Percentiles rank a stretch among this genome's conserved stretches.
These are phyloP conservation scores for Hortiboletus rubellus DNA, from an alignment of 1,284 basidiomycete species.

Conservation along the genomic window DNA sequence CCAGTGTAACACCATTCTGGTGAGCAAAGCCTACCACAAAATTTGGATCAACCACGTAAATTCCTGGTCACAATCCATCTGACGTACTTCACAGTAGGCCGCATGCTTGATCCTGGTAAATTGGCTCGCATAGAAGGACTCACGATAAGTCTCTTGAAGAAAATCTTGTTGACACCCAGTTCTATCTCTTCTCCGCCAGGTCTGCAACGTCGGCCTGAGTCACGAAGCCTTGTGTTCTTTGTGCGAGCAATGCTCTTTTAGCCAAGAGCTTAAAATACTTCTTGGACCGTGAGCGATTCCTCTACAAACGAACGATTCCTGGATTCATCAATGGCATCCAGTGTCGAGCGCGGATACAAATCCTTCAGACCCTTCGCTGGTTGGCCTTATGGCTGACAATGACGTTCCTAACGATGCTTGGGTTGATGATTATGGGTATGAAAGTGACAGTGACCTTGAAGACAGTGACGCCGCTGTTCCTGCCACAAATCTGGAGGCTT, in stretches of 20 bases:
- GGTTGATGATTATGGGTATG: constrained; percentile 25
- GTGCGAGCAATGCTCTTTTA: constrained; percentile 25
- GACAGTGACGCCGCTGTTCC: constrained; percentile 5
- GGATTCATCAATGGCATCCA: background rate
- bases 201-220: constrained; percentile 7
- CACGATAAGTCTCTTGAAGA: constrained; percentile 25
- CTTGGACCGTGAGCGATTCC: constrained; percentile 15
- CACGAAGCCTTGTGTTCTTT: constrained; percentile 23
- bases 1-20: constrained; percentile 31
- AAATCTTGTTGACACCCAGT: constrained; percentile 29
- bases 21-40: constrained; percentile 41
- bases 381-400: constrained; percentile 12
- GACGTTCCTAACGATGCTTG: constrained; percentile 9
- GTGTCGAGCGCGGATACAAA: constrained; percentile 18
- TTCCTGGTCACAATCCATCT: background rate
- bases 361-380: constrained; percentile 9
- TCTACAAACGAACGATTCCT: too few species aligned
- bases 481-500: background rate
- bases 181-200: constrained; percentile 28
- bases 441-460: constrained; percentile 25
- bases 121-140: constrained; percentile 19
- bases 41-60: constrained; percentile 40
- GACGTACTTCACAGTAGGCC: constrained; percentile 9
- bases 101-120: constrained; percentile 2
- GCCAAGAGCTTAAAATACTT: constrained; percentile 26